Percentiles rank a stretch among this genome's conserved stretches.
Evolutionary conservation across 805 yeast species (phyloP).

Genomic region (Cyberlindnera veronae): DNA sequence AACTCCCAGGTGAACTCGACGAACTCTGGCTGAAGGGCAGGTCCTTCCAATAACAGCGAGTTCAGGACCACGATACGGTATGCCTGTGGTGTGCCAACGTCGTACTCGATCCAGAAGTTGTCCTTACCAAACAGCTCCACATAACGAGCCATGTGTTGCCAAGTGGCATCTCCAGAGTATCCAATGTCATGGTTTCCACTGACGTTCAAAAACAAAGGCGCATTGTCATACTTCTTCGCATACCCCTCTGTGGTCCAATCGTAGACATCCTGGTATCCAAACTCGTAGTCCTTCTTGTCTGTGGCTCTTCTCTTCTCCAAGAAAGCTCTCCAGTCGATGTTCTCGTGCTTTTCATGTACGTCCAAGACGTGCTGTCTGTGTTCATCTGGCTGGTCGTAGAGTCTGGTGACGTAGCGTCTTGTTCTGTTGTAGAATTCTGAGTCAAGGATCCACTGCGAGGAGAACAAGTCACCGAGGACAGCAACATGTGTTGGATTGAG

Average conservation of each 20-base stretch:
- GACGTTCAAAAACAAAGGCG: conserved; percentile 73
- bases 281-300: conserved; percentile 35
- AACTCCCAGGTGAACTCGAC: conserved; percentile 69
- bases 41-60: conserved; percentile 83
- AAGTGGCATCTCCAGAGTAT: conserved; percentile 90
- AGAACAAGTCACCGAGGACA: conserved; percentile 89
- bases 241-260: conserved; percentile 55
- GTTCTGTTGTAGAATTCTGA: conserved; percentile 82
- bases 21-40: conserved; percentile 74
- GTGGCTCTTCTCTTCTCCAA: conserved; percentile 32
- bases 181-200: conserved; percentile 98
- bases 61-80: conserved; percentile 90
- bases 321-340: conserved; percentile 52
- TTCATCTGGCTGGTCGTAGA: conserved; percentile 56
- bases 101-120: conserved; percentile 75
- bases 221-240: conserved; percentile 33
- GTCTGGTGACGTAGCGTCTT: conserved; percentile 63
- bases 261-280: conserved; percentile 56
- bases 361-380: conserved; percentile 49
- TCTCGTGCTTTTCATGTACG: conserved; percentile 44
- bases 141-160: conserved; percentile 85
- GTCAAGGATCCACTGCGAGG: conserved; percentile 93
- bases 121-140: conserved; percentile 74
- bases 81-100: conserved; percentile 58
- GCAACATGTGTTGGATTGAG: conserved; percentile 76